Percentiles rank a stretch among this genome's conserved stretches.
Evolutionary conservation across 208 protist genomes (phyloP).

Genomic region (Wallacemonas sp.): DNA sequence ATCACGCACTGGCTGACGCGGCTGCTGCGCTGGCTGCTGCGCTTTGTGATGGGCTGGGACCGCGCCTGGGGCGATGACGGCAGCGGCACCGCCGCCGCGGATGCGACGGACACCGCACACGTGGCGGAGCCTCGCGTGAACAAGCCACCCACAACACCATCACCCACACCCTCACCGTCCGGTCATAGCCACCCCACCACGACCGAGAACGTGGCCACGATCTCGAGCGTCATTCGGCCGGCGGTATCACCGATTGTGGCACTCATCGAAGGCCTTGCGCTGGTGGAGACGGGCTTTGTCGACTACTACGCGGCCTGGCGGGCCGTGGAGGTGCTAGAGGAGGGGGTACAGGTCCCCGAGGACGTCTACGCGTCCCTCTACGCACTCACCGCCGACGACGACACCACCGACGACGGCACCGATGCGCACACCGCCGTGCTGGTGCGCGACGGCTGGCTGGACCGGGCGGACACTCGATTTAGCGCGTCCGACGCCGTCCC

Average conservation of each 20-base stretch:
- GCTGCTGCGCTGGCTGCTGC: too few species aligned
- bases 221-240: neutral
- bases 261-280: conserved; percentile 55
- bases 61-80: conserved; percentile 22
- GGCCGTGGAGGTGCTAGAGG: conserved; percentile 42
- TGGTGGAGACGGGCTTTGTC: conserved; percentile 53
- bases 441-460: conserved; percentile 17
- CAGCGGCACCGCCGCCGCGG: conserved; percentile 21
- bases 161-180: too few species aligned
- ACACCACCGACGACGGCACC: neutral
- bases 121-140: neutral
- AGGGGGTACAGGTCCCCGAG: conserved; percentile 29
- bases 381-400: too few species aligned
- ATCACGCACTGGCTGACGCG: too few species aligned
- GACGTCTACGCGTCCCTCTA: conserved; percentile 17
- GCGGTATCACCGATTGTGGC: conserved; percentile 31
- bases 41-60: conserved; percentile 18
- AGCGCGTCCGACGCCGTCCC: neutral
- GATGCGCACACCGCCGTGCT: neutral
- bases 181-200: too few species aligned
- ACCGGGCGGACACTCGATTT: neutral
- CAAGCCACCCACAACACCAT: too few species aligned
- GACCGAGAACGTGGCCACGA: too few species aligned
- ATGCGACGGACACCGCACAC: neutral
- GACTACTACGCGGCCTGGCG: conserved; percentile 27